Conservation (phyloP, 148 eudicot species). For the Camellia lanceoleosa region DNA sequence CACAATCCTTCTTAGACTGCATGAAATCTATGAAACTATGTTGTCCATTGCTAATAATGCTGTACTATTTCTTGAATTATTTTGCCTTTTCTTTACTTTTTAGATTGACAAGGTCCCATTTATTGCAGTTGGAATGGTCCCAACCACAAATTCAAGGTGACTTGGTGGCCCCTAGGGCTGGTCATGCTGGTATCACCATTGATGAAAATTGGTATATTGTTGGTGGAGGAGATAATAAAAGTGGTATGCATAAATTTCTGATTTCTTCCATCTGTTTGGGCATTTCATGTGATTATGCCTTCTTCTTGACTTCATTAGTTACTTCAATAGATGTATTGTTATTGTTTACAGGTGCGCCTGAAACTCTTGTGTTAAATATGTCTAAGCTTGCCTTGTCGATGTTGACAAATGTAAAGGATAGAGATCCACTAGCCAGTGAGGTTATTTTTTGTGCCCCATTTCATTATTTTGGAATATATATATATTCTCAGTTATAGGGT, state of each 20-base stretch:
- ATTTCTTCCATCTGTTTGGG: not conserved
- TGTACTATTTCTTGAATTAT: not conserved
- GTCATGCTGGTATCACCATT: constrained; percentile 75
- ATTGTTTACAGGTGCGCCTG: constrained; percentile 61
- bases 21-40: not conserved
- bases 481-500: not conserved
- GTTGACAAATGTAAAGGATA: constrained; percentile 55
- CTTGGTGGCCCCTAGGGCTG: constrained; percentile 75
- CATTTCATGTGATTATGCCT: not conserved
- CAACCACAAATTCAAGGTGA: constrained; percentile 84
- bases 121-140: constrained; percentile 91
- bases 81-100: not conserved
- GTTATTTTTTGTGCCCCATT: constrained; percentile 35
- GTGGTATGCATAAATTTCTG: constrained; percentile 40
- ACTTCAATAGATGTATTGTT: not conserved
- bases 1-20: not conserved
- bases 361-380: constrained; percentile 78
- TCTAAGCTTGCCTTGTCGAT: constrained; percentile 67
- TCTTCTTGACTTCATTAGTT: not conserved
- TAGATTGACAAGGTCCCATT: constrained; percentile 9
- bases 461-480: not conserved
- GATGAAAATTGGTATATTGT: constrained; percentile 80
- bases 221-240: constrained; percentile 97
- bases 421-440: constrained; percentile 98
- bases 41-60: not conserved